These are phyloP conservation scores for Neonothopanus nambi DNA, from an alignment of 1,284 basidiomycete species.

Conservation along the genomic window DNA sequence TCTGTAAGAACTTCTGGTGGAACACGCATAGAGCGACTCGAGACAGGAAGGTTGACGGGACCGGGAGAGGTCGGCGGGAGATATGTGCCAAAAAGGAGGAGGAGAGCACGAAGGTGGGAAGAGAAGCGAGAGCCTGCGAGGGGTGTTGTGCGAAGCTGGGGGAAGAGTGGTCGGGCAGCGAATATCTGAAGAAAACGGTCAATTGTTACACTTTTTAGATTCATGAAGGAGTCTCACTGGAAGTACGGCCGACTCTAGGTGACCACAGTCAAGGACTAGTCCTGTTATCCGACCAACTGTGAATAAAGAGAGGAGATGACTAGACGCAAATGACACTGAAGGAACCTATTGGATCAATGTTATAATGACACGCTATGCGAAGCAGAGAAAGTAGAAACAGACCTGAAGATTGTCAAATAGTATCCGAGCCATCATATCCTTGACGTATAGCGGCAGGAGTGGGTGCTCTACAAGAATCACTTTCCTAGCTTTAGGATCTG, in stretches of 20 bases:
- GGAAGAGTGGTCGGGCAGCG: constrained; percentile 82
- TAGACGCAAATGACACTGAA: constrained; percentile 88
- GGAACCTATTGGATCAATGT: constrained; percentile 61
- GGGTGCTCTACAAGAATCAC: constrained; percentile 92
- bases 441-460: constrained; percentile 81
- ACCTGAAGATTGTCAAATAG: constrained; percentile 92
- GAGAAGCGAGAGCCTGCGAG: constrained; percentile 78
- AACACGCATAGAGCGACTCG: constrained; percentile 62
- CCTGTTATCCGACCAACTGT: constrained; percentile 89
- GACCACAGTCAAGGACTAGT: constrained; percentile 89
- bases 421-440: constrained; percentile 83
- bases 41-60: constrained; percentile 59
- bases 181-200: constrained; percentile 63
- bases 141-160: constrained; percentile 79
- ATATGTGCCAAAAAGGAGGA: constrained; percentile 81
- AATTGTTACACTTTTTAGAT: background rate
- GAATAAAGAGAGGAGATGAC: constrained; percentile 82
- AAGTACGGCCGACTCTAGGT: constrained; percentile 85
- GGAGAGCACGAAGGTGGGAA: constrained; percentile 72
- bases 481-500: constrained; percentile 92
- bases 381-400: constrained; percentile 17
- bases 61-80: constrained; percentile 71
- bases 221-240: constrained; percentile 59
- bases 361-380: constrained; percentile 9
- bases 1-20: constrained; percentile 77